Percentiles rank a stretch among this genome's conserved stretches.
Evolutionary conservation across 2,329 filamentous ascomycete genomes (phyloP).

Genomic region (Aureobasidium subglaciale): DNA sequence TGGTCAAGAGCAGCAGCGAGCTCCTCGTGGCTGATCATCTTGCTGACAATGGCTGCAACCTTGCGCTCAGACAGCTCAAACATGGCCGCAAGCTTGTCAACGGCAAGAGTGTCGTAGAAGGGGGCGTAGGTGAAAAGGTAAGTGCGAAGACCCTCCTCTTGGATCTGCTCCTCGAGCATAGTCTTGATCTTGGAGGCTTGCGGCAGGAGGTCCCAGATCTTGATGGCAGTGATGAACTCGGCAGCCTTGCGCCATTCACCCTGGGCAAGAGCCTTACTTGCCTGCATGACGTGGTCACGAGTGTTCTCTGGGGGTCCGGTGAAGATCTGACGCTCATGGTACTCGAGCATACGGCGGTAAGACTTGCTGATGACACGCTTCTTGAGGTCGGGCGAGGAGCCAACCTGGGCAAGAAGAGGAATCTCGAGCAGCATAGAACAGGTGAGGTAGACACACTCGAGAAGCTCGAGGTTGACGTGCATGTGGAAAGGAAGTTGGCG

Average conservation of each 20-base stretch:
- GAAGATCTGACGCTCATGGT: slow-evolving; percentile 99
- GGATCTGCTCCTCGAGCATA: slow-evolving; percentile 97
- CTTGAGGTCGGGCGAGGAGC: slow-evolving; percentile 92
- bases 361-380: slow-evolving; percentile 99
- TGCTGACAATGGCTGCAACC: slow-evolving; percentile 90
- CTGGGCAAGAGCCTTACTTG: slow-evolving; percentile 89
- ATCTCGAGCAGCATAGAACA: slow-evolving; percentile 99
- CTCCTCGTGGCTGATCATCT: slow-evolving; percentile 99
- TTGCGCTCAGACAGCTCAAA: slow-evolving; percentile 90
- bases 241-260: slow-evolving; percentile 98
- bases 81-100: slow-evolving; percentile 81
- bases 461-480: slow-evolving; percentile 98
- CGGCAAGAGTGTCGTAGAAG: slow-evolving; percentile 93
- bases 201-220: slow-evolving; percentile 98
- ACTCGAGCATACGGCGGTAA: slow-evolving; percentile 97
- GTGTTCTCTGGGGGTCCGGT: slow-evolving; percentile 98
- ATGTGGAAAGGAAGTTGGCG: slow-evolving; percentile 98
- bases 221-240: slow-evolving; percentile 91
- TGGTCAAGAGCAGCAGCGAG: slow-evolving; percentile 93
- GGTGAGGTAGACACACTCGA: slow-evolving; percentile 97
- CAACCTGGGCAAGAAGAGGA: slow-evolving; percentile 89
- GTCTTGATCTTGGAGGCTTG: slow-evolving; percentile 87
- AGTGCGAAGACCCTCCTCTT: slow-evolving; percentile 94
- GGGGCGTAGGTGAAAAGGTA: slow-evolving; percentile 99
- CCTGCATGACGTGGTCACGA: slow-evolving; percentile 98